Evolutionary conservation across 306 rosid genomes (phyloP).

Genomic region (Lathyrus sativus): DNA sequence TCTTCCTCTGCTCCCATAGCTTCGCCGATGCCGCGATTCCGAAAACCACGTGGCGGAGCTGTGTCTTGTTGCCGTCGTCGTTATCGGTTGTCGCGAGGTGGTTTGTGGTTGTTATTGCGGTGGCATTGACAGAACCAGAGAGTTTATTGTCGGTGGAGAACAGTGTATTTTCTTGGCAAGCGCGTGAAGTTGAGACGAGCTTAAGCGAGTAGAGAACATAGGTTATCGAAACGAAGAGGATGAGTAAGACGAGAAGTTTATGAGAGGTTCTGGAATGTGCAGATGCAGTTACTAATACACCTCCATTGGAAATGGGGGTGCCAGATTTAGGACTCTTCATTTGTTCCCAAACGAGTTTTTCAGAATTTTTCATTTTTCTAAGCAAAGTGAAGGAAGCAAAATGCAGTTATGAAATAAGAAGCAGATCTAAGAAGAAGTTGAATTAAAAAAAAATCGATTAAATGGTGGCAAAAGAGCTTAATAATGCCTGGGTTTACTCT

Average conservation of each 20-base stretch:
- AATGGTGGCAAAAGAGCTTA: too few relatives aligned
- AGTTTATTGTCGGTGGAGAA: slow-evolving; percentile 41
- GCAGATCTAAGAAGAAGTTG: neutral
- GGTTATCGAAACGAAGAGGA: slow-evolving; percentile 74
- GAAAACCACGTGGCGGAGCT: slow-evolving; percentile 62
- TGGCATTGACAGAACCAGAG: slow-evolving; percentile 32
- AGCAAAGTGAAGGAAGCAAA: neutral
- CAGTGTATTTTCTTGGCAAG: slow-evolving; percentile 48
- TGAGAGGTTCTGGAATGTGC: slow-evolving; percentile 49
- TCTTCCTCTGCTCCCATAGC: slow-evolving; percentile 79
- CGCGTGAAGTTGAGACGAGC: slow-evolving; percentile 67
- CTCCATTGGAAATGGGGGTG: slow-evolving; percentile 39
- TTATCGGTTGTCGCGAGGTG: slow-evolving; percentile 11
- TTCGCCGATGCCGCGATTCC: slow-evolving; percentile 96
- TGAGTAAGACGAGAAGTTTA: slow-evolving; percentile 61
- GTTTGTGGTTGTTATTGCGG: neutral
- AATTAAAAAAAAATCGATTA: neutral
- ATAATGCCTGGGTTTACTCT: too few relatives aligned
- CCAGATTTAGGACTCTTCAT: slow-evolving; percentile 52
- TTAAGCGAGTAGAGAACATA: slow-evolving; percentile 79
- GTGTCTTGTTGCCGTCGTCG: neutral
- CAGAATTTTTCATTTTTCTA: slow-evolving; percentile 44
- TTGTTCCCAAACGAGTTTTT: slow-evolving; percentile 70
- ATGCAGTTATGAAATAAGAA: neutral
- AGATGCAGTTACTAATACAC: neutral